These are phyloP conservation scores for Corylus avellana DNA, from an alignment of 306 rosid genomes.

Conservation along the genomic window DNA sequence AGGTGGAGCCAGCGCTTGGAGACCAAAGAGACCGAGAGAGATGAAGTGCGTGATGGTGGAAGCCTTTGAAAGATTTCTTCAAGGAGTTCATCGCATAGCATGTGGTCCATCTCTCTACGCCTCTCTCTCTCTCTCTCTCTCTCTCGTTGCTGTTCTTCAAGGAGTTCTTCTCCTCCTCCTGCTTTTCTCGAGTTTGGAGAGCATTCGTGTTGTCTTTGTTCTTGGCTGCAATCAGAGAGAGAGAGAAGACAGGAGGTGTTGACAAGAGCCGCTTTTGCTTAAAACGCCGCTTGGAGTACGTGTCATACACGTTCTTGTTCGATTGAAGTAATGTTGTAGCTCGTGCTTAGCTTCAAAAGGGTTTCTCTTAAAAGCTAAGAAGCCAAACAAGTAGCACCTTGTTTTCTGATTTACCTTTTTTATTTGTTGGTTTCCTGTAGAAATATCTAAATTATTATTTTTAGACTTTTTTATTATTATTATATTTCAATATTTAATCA, in stretches of 20 bases:
- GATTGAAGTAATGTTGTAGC: not conserved
- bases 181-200: constrained; percentile 1
- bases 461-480: too few relatives aligned
- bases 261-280: constrained; percentile 27
- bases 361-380: not conserved
- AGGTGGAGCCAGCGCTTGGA: constrained; percentile 87
- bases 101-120: constrained; percentile 42
- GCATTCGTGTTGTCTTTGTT: not conserved
- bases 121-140: not conserved
- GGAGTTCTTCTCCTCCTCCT: not conserved
- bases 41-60: constrained; percentile 53
- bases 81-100: constrained; percentile 71
- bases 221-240: not conserved
- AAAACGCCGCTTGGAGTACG: constrained; percentile 34
- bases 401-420: not conserved
- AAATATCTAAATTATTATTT: too few relatives aligned
- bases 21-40: constrained; percentile 62
- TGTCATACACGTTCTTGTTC: constrained; percentile 35
- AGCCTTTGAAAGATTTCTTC: constrained; percentile 73
- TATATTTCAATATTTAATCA: too few relatives aligned
- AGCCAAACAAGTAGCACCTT: not conserved
- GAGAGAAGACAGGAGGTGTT: constrained; percentile 15
- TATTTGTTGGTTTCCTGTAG: not conserved
- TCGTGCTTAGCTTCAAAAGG: not conserved
- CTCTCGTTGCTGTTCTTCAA: not conserved